phyloP scores from a whole-genome alignment of 164 flowering plant species.

The Cinnamomum chago region DNA sequence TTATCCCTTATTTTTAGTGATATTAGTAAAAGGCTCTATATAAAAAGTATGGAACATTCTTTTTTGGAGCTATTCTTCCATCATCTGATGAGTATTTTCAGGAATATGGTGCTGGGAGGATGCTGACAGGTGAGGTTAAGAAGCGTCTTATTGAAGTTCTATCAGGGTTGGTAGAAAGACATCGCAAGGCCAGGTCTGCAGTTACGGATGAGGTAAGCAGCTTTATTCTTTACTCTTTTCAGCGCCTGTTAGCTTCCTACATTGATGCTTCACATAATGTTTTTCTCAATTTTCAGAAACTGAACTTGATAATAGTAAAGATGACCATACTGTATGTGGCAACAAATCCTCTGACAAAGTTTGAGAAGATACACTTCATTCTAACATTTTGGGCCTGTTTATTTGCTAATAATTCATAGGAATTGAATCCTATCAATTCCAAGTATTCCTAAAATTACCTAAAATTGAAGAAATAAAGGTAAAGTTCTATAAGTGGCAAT shows the following conservation, averaged over 20 bases:
- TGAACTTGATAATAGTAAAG: too few relatives aligned
- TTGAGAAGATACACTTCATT: too few relatives aligned
- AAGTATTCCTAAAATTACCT: too few relatives aligned
- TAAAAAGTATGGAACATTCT: neutral
- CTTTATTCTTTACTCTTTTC: neutral
- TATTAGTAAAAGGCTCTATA: neutral
- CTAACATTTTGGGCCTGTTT: too few relatives aligned
- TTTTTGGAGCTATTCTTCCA: neutral
- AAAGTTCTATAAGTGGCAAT: too few relatives aligned
- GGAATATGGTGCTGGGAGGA: slow-evolving; percentile 85
- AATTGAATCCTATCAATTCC: too few relatives aligned
- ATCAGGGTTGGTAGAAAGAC: slow-evolving; percentile 82
- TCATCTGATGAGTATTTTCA: slow-evolving; percentile 14
- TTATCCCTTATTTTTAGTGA: neutral
- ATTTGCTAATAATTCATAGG: too few relatives aligned
- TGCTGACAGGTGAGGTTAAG: slow-evolving; percentile 92
- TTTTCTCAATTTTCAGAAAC: too few relatives aligned
- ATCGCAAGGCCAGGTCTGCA: slow-evolving; percentile 76
- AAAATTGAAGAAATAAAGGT: too few relatives aligned
- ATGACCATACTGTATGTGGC: too few relatives aligned
- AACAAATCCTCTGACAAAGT: too few relatives aligned
- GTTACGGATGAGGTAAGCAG: slow-evolving; percentile 49
- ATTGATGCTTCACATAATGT: too few relatives aligned
- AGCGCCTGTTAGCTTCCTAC: neutral
- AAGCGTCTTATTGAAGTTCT: slow-evolving; percentile 56